Conservation (phyloP, 2,329 filamentous ascomycete genomes). For the Neopestalotiopsis rosae region DNA sequence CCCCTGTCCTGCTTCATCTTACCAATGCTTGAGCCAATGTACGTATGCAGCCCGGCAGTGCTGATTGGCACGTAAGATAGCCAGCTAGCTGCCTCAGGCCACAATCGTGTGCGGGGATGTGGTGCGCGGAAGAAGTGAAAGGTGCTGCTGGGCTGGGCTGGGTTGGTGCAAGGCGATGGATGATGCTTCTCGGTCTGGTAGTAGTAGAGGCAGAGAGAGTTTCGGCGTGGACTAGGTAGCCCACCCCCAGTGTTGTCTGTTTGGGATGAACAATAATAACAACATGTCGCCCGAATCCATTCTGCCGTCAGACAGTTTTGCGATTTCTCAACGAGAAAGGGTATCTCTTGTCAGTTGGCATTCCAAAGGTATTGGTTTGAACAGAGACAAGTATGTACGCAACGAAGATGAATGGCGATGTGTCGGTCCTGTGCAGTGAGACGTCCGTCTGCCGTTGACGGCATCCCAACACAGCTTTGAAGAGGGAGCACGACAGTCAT, state of each 20-base stretch:
- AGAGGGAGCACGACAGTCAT: background rate
- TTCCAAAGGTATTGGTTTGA: background rate
- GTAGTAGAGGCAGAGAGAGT: background rate
- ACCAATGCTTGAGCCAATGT: conserved; percentile 1
- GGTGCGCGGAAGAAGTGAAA: background rate
- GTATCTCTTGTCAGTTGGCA: background rate
- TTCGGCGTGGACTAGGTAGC: too few relatives aligned
- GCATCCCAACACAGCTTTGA: conserved; percentile 6
- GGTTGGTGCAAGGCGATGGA: background rate
- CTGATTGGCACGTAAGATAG: background rate
- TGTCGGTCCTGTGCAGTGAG: background rate
- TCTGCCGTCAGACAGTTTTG: too few relatives aligned
- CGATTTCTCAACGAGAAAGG: background rate
- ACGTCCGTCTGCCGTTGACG: conserved; percentile 13
- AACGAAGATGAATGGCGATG: background rate
- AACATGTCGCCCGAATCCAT: too few relatives aligned
- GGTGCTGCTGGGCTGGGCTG: background rate
- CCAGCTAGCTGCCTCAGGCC: conserved; percentile 14
- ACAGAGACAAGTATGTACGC: background rate
- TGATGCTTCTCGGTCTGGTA: background rate
- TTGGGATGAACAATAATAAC: too few relatives aligned
- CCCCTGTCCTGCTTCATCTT: conserved; percentile 15
- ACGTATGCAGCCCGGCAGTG: conserved; percentile 3
- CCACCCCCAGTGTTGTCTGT: too few relatives aligned
- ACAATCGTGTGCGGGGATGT: background rate